These are phyloP conservation scores for Syncephalastrum monosporum DNA, from an alignment of 371 early-diverging fungal species.

Conservation along the genomic window DNA sequence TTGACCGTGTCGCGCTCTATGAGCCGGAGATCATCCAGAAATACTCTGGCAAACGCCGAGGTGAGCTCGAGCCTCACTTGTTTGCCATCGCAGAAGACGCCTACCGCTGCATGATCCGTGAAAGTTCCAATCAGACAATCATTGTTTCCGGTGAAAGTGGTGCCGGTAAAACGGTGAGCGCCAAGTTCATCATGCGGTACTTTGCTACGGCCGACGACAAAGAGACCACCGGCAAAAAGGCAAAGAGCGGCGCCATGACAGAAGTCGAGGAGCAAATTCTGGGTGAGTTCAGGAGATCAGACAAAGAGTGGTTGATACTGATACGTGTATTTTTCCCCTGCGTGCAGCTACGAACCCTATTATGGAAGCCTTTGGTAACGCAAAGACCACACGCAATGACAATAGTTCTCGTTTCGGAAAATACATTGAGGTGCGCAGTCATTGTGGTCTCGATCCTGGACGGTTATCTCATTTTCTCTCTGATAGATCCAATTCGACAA, in stretches of 20 bases:
- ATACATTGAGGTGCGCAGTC: constrained; percentile 79
- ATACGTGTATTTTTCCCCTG: neutral
- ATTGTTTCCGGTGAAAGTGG: constrained; percentile 98
- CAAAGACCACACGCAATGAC: constrained; percentile 99
- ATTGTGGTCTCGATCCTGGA: neutral
- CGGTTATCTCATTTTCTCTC: neutral
- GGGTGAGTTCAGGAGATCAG: constrained; percentile 25
- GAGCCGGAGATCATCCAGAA: constrained; percentile 85
- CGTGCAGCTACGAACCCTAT: constrained; percentile 92
- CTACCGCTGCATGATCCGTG: constrained; percentile 93
- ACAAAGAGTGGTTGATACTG: neutral
- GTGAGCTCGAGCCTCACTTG: constrained; percentile 97
- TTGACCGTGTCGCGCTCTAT: constrained; percentile 85
- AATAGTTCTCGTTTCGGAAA: constrained; percentile 99
- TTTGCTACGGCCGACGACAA: constrained; percentile 90
- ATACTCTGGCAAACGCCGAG: constrained; percentile 91
- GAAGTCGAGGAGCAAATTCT: constrained; percentile 83
- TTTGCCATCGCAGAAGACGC: constrained; percentile 99
- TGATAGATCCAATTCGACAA: constrained; percentile 75
- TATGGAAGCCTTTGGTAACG: constrained; percentile 99
- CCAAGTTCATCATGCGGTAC: constrained; percentile 98
- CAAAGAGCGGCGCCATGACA: constrained; percentile 58
- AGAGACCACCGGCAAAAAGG: constrained; percentile 37
- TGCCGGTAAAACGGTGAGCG: constrained; percentile 96
- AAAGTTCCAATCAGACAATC: constrained; percentile 94